Conservation (phyloP, 2,329 filamentous ascomycete species). For the Cercospora sp. region DNA sequence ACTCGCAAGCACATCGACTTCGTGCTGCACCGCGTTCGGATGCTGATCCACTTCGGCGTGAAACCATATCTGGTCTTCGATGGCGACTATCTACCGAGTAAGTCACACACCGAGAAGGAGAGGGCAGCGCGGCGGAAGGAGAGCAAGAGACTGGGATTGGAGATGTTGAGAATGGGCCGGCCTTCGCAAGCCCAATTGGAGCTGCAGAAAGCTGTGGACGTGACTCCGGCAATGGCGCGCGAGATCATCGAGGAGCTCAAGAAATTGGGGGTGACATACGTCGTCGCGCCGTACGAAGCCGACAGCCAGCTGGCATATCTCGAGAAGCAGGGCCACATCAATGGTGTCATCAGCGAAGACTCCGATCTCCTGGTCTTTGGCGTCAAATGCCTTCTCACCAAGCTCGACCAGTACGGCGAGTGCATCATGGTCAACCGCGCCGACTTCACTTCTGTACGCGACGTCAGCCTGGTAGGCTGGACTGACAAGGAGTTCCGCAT, state of each 20-base stretch:
- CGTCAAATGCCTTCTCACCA: slow-evolving; percentile 84
- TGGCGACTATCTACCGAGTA: slow-evolving; percentile 91
- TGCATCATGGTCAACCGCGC: slow-evolving; percentile 88
- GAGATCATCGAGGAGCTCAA: slow-evolving; percentile 90
- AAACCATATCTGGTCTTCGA: slow-evolving; percentile 97
- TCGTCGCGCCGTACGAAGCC: slow-evolving; percentile 96
- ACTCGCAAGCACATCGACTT: slow-evolving; percentile 89
- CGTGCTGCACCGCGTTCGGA: slow-evolving; percentile 83
- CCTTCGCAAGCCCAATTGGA: slow-evolving; percentile 77
- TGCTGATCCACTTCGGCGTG: slow-evolving; percentile 90
- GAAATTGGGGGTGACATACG: slow-evolving; percentile 72
- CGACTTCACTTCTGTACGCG: slow-evolving; percentile 84
- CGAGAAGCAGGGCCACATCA: slow-evolving; percentile 78
- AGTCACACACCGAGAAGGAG: slow-evolving; percentile 79
- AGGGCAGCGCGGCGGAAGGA: slow-evolving; percentile 74
- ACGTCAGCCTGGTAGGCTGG: slow-evolving; percentile 88
- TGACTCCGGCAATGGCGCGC: slow-evolving; percentile 94
- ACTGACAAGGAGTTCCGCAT: slow-evolving; percentile 84
- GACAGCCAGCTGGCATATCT: slow-evolving; percentile 96
- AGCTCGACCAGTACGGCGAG: slow-evolving; percentile 89
- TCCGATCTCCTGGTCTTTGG: slow-evolving; percentile 96
- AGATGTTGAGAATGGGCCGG: slow-evolving; percentile 79
- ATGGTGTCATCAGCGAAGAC: slow-evolving; percentile 91
- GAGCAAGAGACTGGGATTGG: slow-evolving; percentile 71
- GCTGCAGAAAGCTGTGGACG: slow-evolving; percentile 91